Evolutionary conservation across 805 yeast genomes (phyloP).

Genomic region (Cephaloascus albidus): DNA sequence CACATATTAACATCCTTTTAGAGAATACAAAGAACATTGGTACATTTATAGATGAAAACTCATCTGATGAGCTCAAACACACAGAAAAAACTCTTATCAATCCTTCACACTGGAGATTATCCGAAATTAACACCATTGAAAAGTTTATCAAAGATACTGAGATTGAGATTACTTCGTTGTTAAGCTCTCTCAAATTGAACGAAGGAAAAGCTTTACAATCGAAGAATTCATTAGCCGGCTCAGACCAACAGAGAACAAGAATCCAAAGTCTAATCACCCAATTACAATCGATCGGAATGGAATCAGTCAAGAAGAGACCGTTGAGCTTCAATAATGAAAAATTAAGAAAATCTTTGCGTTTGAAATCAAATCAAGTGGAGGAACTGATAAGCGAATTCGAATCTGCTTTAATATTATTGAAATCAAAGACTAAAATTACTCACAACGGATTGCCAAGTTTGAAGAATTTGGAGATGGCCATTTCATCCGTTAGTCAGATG

Average conservation of each 20-base stretch:
- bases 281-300: neutral
- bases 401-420: neutral
- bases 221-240: neutral
- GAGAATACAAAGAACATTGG: slow-evolving; percentile 16
- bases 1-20: slow-evolving; percentile 20
- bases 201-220: neutral
- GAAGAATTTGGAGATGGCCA: neutral
- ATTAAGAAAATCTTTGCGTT: neutral
- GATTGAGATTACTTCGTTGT: neutral
- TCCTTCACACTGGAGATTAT: slow-evolving; percentile 26
- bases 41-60: slow-evolving; percentile 20
- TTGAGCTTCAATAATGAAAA: neutral
- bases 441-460: neutral
- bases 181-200: neutral
- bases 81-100: slow-evolving; percentile 13
- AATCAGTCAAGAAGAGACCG: neutral
- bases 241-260: neutral
- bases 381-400: neutral
- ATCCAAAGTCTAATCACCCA: neutral
- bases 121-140: slow-evolving; percentile 12
- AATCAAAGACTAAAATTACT: neutral
- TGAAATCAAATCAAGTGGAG: neutral
- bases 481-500: neutral
- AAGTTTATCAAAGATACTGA: slow-evolving; percentile 2
- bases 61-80: slow-evolving; percentile 12